These are phyloP conservation scores for Candida insectorum DNA, from an alignment of 805 yeast genomes.

Conservation along the genomic window DNA sequence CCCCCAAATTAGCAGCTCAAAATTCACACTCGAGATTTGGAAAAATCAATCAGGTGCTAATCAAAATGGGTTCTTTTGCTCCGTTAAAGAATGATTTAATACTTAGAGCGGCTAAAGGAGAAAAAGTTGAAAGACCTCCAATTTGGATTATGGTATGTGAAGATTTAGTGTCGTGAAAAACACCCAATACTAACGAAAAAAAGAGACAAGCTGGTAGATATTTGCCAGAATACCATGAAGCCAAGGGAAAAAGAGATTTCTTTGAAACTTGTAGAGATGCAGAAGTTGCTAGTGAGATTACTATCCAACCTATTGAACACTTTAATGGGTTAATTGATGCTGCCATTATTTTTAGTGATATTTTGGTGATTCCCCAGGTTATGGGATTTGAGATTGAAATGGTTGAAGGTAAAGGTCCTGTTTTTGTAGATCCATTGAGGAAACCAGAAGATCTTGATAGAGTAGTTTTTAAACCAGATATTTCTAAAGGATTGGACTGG, in stretches of 20 bases:
- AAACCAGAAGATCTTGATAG: slow-evolving; percentile 61
- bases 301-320: slow-evolving; percentile 92
- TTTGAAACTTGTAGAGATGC: slow-evolving; percentile 95
- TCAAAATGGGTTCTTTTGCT: slow-evolving; percentile 52
- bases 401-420: slow-evolving; percentile 94
- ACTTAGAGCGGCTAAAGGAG: slow-evolving; percentile 87
- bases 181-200: slow-evolving; percentile 1
- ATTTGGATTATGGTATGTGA: slow-evolving; percentile 84
- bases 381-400: slow-evolving; percentile 94
- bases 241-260: slow-evolving; percentile 80
- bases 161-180: background rate
- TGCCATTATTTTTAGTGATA: slow-evolving; percentile 94
- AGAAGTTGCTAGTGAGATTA: slow-evolving; percentile 88
- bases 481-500: slow-evolving; percentile 81
- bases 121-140: slow-evolving; percentile 93
- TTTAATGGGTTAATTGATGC: slow-evolving; percentile 90
- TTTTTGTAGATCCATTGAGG: slow-evolving; percentile 85
- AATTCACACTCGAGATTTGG: no score
- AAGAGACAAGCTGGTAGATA: slow-evolving; percentile 95
- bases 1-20: no score
- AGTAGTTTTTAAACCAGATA: slow-evolving; percentile 63
- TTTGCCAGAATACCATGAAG: slow-evolving; percentile 86
- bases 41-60: no score
- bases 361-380: slow-evolving; percentile 95
- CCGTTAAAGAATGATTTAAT: slow-evolving; percentile 85